These are phyloP conservation scores for Talaromyces sp. DNA, from an alignment of 2,329 filamentous ascomycete genomes.

Conservation along the genomic window DNA sequence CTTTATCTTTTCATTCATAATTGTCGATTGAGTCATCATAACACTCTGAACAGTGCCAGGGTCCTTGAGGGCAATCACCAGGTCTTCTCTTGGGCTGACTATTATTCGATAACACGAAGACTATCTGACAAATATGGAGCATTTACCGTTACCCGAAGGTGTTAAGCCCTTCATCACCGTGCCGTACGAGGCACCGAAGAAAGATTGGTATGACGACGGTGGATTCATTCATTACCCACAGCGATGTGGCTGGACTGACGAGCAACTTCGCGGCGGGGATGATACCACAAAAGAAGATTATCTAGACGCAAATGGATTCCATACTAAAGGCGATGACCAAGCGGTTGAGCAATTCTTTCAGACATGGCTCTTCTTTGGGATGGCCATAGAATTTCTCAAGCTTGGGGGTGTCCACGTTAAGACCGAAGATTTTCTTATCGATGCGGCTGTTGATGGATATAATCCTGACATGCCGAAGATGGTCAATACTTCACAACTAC, in stretches of 20 bases:
- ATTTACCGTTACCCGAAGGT: constrained; percentile 13
- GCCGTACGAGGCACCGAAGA: constrained; percentile 15
- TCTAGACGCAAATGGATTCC: constrained; percentile 10
- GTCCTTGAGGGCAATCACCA: too few relatives aligned
- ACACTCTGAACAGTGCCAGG: too few relatives aligned
- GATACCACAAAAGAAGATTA: constrained; percentile 8
- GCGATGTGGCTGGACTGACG: constrained; percentile 12
- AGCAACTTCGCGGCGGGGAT: constrained; percentile 14
- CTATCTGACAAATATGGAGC: constrained; percentile 2
- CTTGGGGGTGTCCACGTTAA: constrained; percentile 5
- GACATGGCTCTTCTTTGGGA: constrained; percentile 23
- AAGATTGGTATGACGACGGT: constrained; percentile 13
- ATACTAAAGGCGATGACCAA: background rate
- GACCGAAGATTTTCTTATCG: constrained; percentile 15
- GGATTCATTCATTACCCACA: constrained; percentile 14
- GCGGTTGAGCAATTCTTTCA: constrained; percentile 21
- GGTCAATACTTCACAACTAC: constrained; percentile 8
- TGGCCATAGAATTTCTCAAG: constrained; percentile 16
- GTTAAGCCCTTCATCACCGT: constrained; percentile 11
- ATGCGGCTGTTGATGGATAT: background rate
- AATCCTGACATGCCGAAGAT: constrained; percentile 2
- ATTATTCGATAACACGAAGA: too few relatives aligned
- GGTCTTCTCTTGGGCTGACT: background rate
- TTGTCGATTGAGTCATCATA: too few relatives aligned
- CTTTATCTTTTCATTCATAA: too few relatives aligned